Percentiles rank a stretch among this genome's conserved stretches.
Evolutionary conservation across 2,329 filamentous ascomycete genomes (phyloP).

Genomic region (Monosporascus cannonballus): DNA sequence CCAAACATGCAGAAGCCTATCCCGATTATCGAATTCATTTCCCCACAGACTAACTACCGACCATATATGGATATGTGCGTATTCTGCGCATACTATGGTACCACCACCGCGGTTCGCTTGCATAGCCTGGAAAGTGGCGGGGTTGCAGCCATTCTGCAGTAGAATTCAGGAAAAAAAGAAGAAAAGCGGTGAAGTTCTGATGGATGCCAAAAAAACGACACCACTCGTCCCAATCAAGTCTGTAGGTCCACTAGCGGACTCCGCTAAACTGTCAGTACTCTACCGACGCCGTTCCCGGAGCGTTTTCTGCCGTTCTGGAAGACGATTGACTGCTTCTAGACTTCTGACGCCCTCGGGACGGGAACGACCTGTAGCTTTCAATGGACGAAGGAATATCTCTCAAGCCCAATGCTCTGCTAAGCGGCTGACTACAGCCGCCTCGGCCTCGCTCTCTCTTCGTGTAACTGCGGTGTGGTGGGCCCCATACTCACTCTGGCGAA

Average conservation of each 20-base stretch:
- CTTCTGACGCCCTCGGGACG: too few species aligned
- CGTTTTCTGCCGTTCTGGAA: background rate
- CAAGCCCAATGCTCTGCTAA: background rate
- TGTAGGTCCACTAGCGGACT: background rate
- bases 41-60: background rate
- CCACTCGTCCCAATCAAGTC: background rate
- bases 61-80: too few species aligned
- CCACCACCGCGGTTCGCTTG: background rate
- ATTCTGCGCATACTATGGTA: background rate
- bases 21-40: background rate
- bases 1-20: background rate
- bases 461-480: background rate
- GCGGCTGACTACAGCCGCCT: background rate
- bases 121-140: background rate
- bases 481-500: background rate
- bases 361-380: too few species aligned
- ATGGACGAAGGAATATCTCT: too few species aligned
- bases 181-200: background rate
- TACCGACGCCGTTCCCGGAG: too few species aligned
- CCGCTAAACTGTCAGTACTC: background rate
- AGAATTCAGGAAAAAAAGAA: too few species aligned
- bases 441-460: background rate
- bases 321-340: background rate
- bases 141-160: background rate
- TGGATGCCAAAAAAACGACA: background rate